Evolutionary conservation across 371 early-diverging fungal genomes (phyloP).

Genomic region (Mortierella sp.): DNA sequence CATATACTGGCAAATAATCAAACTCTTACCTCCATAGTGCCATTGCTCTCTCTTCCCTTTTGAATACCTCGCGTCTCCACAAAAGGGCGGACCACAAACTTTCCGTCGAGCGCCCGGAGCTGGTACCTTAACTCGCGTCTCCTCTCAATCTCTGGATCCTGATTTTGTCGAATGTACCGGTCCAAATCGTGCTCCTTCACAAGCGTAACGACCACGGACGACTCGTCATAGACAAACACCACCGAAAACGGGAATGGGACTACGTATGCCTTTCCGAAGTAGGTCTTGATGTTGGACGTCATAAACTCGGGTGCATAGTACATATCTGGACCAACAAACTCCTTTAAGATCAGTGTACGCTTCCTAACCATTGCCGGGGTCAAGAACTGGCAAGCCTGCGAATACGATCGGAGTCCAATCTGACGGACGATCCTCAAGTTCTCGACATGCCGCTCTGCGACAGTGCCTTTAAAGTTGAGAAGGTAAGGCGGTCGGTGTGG

Average conservation of each 20-base stretch:
- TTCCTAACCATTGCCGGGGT: conserved; percentile 46
- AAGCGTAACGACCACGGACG: conserved; percentile 63
- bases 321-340: conserved; percentile 72
- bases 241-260: conserved; percentile 74
- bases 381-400: conserved; percentile 55
- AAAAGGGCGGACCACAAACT: conserved; percentile 66
- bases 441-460: conserved; percentile 73
- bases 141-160: conserved; percentile 58
- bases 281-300: conserved; percentile 62
- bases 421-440: conserved; percentile 68
- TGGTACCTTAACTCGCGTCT: conserved; percentile 62
- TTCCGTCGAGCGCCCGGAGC: conserved; percentile 68
- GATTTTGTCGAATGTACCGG: conserved; percentile 65
- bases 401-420: conserved; percentile 65
- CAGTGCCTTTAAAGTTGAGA: conserved; percentile 69
- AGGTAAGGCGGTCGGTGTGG: conserved; percentile 69
- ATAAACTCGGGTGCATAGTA: conserved; percentile 68
- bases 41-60: conserved; percentile 42
- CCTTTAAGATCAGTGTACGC: conserved; percentile 52
- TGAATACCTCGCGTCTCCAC: conserved; percentile 41
- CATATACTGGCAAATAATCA: background rate
- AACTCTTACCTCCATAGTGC: conserved; percentile 49
- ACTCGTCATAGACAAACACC: conserved; percentile 73
- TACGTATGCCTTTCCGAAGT: conserved; percentile 69
- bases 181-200: conserved; percentile 62